Base-by-base conservation (phyloP, 768 basidiomycete species). In the Trametes maxima region DNA sequence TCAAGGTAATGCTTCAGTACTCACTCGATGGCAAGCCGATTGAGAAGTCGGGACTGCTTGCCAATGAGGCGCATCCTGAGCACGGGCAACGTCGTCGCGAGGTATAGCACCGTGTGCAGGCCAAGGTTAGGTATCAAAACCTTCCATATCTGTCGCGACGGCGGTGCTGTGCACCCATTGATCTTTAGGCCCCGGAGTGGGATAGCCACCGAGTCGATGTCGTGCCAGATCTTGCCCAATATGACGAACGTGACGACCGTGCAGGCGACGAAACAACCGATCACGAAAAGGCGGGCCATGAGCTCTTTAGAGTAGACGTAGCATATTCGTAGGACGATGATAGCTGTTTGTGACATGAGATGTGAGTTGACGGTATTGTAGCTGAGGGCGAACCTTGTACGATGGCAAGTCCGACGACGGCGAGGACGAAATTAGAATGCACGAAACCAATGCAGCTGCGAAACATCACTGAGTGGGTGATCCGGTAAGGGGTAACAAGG, bases 261-360 rank as follows among this genome's bases (percentile, higher is more conserved):
- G 57, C 25, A 37, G 5, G 57, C 46, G 46, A 64, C 36, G 55
- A 64, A 68, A 49, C 40, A 40, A 22, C 21, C 54, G 51, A 66
- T 45, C 22, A 63, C 39, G 22, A 62, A 36, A 4, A 44, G 19
- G 37, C 65, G 67, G 4, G 47, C 57, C 13, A 62, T 17, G 28
- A 43, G 50, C 36, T 43, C 28, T 35, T 63, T 63, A 10, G 56
- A 57, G 37, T 61, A 68, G 25, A 68, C 60, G 43, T 66, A 64
- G 60, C 67, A 68, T 14, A 66, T 66, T 11, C 67, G 65, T 22
- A 68, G 53, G 19, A 68, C 67, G 36, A 68, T 62, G 54, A 68
- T 62, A 13, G 63, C 67, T 67, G 14, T 14, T 19, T 33, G 28
- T 8, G 28, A 33, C 24, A 17, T 37, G 24, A 48, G 33, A 3